Evolutionary conservation across 116 monocot species (phyloP), one percentile per base, ranked within the genome.

Genomic region (Papilionanthe hybrid): DNA sequence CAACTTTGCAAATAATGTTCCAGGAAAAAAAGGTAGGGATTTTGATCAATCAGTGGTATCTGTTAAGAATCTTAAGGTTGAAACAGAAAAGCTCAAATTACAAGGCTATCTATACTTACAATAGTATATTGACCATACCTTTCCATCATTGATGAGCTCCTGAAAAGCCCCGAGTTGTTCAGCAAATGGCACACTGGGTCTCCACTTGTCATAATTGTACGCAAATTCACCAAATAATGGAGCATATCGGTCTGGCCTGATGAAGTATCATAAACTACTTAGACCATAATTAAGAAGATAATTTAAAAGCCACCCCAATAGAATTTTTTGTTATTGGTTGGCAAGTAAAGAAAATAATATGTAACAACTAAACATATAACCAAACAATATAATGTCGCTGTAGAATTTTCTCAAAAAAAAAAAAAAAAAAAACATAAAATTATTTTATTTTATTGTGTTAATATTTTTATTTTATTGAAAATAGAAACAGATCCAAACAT

Each of bases 181-280:
- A 63, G 68, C 84, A 78, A 98, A 94, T 44, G 98, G 90, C 32
- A 98, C 84, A 72, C 98, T 93, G 42, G 79, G 86, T 55, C 98
- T 91, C 98, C 98, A 94, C 78, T 92, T 94, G 55, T 80, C 77
- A 83, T 79, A 56, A 86, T 98, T 85, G 85, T 93, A 98, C 53
- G 72, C 12, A 27, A 85, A 94, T 84, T 94, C 98, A 75, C 94
- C 98, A 85, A 98, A 98, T 10, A 94, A 57, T 20, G 94, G 56
- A 37, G 94, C 98, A 85, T 98, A 98, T 11, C 98, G 91, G 86
- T 98, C 98, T 56, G 97, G 94, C 96, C 96, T 96, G 80, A 53
- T 32, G 37, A 37, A 71, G 5, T 63, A 63, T 15, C 53, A 53
- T 53, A 53, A 53, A 53, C 15, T 53, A 53, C 53, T 15, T 15